These are phyloP conservation scores for Delphinella strobiligena DNA, from an alignment of 2,329 filamentous ascomycete genomes.

Conservation along the genomic window DNA sequence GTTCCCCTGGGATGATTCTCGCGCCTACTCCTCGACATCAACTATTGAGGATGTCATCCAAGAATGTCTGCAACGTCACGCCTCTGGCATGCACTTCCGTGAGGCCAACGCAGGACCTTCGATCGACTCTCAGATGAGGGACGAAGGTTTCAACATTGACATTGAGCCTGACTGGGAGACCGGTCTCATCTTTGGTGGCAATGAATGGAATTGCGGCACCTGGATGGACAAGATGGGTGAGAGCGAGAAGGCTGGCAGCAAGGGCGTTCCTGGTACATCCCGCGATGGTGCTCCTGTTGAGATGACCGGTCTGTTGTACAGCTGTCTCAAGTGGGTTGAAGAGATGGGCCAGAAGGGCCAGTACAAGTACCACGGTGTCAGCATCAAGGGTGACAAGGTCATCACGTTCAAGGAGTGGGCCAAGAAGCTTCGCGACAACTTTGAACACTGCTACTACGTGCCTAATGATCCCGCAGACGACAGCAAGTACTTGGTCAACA, in stretches of 20 bases:
- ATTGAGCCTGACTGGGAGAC: constrained; percentile 84
- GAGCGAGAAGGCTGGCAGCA: constrained; percentile 77
- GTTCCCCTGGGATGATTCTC: constrained; percentile 69
- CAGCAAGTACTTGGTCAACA: constrained; percentile 65
- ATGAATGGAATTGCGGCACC: constrained; percentile 88
- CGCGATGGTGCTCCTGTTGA: constrained; percentile 91
- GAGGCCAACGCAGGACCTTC: constrained; percentile 86
- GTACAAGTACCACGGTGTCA: constrained; percentile 64
- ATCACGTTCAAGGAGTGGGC: constrained; percentile 75
- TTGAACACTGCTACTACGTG: constrained; percentile 86
- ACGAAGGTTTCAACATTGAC: constrained; percentile 84
- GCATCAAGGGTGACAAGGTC: constrained; percentile 28
- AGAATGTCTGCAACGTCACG: constrained; percentile 85
- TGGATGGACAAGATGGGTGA: constrained; percentile 99
- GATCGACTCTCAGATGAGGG: constrained; percentile 86
- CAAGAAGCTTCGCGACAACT: constrained; percentile 64
- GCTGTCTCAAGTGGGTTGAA: constrained; percentile 69
- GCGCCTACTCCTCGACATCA: constrained; percentile 75
- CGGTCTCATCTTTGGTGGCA: constrained; percentile 88
- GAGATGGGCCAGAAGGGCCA: constrained; percentile 53
- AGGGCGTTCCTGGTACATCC: constrained; percentile 90
- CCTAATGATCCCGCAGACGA: constrained; percentile 61
- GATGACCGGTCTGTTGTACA: constrained; percentile 89
- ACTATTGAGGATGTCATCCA: constrained; percentile 84
- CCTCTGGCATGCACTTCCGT: constrained; percentile 77